Conservation (phyloP, 495 filamentous ascomycete species). For the Xylaria nigripes region DNA sequence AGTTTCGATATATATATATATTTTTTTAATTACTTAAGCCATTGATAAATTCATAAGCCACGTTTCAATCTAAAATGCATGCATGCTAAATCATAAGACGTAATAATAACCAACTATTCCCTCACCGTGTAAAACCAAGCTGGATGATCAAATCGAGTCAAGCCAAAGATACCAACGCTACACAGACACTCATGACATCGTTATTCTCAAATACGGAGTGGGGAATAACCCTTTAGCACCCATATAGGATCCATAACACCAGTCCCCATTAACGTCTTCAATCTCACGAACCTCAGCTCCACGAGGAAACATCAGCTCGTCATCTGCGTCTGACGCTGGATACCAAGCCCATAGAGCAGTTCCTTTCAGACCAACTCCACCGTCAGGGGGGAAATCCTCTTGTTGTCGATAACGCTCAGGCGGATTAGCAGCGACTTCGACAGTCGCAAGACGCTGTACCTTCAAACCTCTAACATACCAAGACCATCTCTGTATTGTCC, state of each 20-base stretch:
- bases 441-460: conserved; percentile 23
- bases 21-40: neutral
- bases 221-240: conserved; percentile 70
- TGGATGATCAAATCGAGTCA: no score
- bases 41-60: neutral
- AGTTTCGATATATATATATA: no score
- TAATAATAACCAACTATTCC: no score
- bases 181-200: neutral
- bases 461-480: conserved; percentile 17
- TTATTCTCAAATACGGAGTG: conserved; percentile 53
- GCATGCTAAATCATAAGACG: no score
- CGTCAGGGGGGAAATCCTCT: conserved; percentile 57
- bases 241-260: conserved; percentile 75
- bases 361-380: conserved; percentile 55
- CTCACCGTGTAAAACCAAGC: no score
- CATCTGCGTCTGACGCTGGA: conserved; percentile 47
- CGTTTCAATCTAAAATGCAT: no score
- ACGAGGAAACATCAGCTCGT: conserved; percentile 77
- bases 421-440: conserved; percentile 24
- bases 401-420: conserved; percentile 19
- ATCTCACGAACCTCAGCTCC: conserved; percentile 73
- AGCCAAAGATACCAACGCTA: neutral
- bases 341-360: conserved; percentile 66
- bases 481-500: conserved; percentile 27
- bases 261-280: conserved; percentile 78